These are phyloP conservation scores for Pelargonium nanum DNA, from an alignment of 345 rosid species.

Conservation along the genomic window DNA sequence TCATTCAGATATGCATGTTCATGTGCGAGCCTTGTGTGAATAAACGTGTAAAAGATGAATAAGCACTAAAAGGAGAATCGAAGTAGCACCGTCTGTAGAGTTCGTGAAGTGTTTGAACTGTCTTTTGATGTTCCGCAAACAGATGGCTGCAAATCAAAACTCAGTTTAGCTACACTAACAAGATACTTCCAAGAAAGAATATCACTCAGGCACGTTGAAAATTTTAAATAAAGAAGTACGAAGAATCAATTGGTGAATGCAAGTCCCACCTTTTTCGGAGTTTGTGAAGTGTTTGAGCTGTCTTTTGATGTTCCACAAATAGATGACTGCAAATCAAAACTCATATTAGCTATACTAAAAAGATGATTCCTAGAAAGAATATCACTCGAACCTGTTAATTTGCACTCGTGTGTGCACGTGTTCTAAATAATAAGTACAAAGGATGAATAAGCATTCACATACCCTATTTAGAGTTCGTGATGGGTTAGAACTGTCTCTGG, in stretches of 20 bases:
- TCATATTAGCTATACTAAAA: background rate
- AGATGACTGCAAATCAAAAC: background rate
- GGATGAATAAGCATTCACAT: background rate
- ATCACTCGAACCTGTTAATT: no score
- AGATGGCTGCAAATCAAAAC: background rate
- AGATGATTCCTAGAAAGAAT: no score
- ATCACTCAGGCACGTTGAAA: no score
- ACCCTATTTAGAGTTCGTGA: background rate
- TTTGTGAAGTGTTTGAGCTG: background rate
- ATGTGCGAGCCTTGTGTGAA: background rate
- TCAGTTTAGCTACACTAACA: background rate
- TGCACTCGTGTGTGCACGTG: background rate
- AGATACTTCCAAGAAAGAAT: background rate
- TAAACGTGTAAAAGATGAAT: background rate
- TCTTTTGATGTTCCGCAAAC: background rate
- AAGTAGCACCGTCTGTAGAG: background rate
- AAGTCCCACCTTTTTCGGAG: background rate
- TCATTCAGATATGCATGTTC: background rate
- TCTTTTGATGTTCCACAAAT: background rate
- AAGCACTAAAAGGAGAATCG: background rate
- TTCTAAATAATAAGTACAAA: no score
- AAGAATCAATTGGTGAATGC: background rate
- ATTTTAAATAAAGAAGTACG: no score
- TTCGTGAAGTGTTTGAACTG: background rate
- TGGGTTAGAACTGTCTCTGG: background rate